These are phyloP conservation scores for Leccinum pseudoinsigne DNA, from an alignment of 1,284 basidiomycete genomes.

Conservation along the genomic window DNA sequence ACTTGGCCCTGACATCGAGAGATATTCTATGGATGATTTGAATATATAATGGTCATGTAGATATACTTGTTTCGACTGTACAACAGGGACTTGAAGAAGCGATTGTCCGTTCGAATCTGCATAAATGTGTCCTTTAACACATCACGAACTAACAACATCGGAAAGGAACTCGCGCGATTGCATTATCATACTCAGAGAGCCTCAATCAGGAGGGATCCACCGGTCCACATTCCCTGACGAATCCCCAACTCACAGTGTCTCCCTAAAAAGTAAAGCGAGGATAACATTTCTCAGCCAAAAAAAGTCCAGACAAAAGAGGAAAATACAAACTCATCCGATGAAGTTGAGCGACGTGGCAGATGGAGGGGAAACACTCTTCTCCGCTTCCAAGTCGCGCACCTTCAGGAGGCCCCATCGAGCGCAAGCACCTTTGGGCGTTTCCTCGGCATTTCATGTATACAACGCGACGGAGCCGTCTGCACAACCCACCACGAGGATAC, in stretches of 20 bases:
- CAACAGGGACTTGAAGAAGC: neutral
- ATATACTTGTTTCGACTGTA: no score
- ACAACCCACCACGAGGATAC: constrained; percentile 68
- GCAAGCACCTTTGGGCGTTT: constrained; percentile 57
- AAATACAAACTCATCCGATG: constrained; percentile 51
- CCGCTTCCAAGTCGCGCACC: constrained; percentile 59
- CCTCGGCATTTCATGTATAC: constrained; percentile 73
- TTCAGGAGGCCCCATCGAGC: constrained; percentile 74
- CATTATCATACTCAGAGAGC: neutral
- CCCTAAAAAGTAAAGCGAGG: constrained; percentile 11
- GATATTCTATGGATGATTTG: no score
- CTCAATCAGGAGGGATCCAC: constrained; percentile 26
- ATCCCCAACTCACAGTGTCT: constrained; percentile 29
- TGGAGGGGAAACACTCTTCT: constrained; percentile 30
- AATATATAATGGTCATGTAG: no score
- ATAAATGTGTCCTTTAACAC: neutral
- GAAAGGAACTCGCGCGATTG: neutral
- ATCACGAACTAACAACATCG: neutral
- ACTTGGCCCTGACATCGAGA: no score
- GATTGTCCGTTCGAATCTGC: neutral
- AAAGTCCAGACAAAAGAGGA: no score
- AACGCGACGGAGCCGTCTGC: constrained; percentile 67
- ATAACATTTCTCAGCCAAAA: neutral
- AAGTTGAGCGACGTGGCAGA: constrained; percentile 69
- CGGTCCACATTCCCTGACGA: constrained; percentile 25